Base-by-base conservation (phyloP, 225 moss, liverwort and hornwort species). In the Thuidium tamariscinum region DNA sequence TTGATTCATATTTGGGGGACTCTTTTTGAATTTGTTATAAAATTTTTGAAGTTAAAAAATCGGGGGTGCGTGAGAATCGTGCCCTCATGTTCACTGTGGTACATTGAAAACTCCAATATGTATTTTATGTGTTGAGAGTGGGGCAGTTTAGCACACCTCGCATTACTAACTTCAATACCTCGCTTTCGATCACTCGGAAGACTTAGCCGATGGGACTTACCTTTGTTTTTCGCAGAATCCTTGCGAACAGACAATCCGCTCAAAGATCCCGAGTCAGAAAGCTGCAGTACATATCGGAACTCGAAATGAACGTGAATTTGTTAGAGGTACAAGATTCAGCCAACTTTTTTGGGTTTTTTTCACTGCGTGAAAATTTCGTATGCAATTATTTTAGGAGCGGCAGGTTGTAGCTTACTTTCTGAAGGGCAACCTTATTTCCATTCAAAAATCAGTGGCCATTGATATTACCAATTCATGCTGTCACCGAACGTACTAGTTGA, bases 161-260 rank as follows among this genome's bases (percentile, higher is more conserved):
- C 15, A 34, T n/a, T 9, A 36, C 21, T 5, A 23, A 15, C 1
- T n/a, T 52, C n/a, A 44, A 3, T 61, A 62, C 22, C 34, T 81
- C n/a, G 49, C 26, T 81, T 80, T 48, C 5, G 21, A 64, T 64
- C 46, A 49, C 25, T 42, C 11, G 22, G 16, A 34, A 82, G 82
- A 56, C 23, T 64, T 36, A 69, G 8, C 49, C 70, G 59, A 55
- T 77, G 41, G 15, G 61, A 30, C 21, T 22, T 39, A 23, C 29
- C 21, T 48, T 72, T 65, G 32, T 26, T 25, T 19, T 74, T 66
- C 81, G 85, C 93, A 98, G 98, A 69, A 96, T 97, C 90, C 94
- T 97, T 73, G 98, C 98, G 32, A 98, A 98, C 73, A 93, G 96
- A 64, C 98, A 98, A 89, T 98, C 98, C 61, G 98, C 98, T 72